phyloP scores from a whole-genome alignment of 768 basidiomycete genomes.

The Leccinum obscurum region DNA sequence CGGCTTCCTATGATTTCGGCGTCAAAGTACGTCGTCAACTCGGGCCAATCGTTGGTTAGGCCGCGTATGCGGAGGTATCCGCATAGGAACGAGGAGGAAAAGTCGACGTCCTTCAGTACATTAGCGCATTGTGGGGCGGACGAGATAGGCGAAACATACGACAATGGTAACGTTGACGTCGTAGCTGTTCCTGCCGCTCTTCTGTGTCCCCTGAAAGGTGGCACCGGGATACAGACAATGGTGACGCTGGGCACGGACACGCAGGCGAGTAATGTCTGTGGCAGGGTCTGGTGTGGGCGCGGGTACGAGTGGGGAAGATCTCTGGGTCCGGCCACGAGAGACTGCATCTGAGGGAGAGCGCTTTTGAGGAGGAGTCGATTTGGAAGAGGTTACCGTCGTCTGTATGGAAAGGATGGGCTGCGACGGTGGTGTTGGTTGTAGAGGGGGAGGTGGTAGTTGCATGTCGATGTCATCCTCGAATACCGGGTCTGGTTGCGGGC shows the following conservation, averaged over 20 bases:
- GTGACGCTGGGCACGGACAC: conserved; percentile 69
- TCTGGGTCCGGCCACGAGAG: conserved; percentile 12
- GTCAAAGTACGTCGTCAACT: conserved; percentile 95
- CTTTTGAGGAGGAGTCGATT: conserved; percentile 15
- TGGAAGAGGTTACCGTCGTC: conserved; percentile 12
- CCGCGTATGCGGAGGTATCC: conserved; percentile 94
- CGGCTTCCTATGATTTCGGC: conserved; percentile 93
- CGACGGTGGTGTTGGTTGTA: conserved; percentile 2
- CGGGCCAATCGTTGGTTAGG: conserved; percentile 91
- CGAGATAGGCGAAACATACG: conserved; percentile 50
- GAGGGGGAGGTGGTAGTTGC: conserved; percentile 15
- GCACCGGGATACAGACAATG: conserved; percentile 88
- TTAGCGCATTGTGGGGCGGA: conserved; percentile 4
- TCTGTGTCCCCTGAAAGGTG: conserved; percentile 87
- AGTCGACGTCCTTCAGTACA: conserved; percentile 76
- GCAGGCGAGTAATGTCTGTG: conserved; percentile 73
- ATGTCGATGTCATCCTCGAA: conserved; percentile 41
- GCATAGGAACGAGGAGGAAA: conserved; percentile 79
- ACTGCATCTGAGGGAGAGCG: conserved; percentile 19
- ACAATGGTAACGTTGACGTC: conserved; percentile 92
- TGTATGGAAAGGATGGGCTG: conserved; percentile 18
- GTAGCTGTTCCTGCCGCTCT: conserved; percentile 91
- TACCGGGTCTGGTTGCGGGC: conserved; percentile 22
- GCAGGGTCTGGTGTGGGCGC: conserved; percentile 49
- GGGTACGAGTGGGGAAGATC: conserved; percentile 3